These are phyloP conservation scores for Xylaria sp. DNA, from an alignment of 2,329 filamentous ascomycete genomes.

Conservation along the genomic window DNA sequence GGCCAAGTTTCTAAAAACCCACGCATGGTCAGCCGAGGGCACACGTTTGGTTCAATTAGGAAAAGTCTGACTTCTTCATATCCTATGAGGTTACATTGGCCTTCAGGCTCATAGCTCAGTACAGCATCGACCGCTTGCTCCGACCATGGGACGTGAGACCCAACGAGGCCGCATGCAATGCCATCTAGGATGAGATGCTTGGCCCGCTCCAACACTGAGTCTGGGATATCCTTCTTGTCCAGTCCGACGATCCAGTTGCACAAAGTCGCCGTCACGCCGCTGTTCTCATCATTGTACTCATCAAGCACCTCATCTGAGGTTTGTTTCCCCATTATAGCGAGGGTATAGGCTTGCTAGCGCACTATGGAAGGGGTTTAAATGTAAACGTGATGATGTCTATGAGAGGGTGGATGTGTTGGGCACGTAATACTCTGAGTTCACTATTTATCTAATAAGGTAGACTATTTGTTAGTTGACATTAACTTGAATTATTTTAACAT, in stretches of 20 bases:
- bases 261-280: slow-evolving; percentile 37
- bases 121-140: slow-evolving; percentile 51
- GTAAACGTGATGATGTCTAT: background rate
- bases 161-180: slow-evolving; percentile 55
- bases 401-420: background rate
- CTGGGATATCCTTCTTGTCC: slow-evolving; percentile 46
- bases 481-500: background rate
- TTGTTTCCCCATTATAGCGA: slow-evolving; percentile 23
- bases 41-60: background rate
- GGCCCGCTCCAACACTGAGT: slow-evolving; percentile 48
- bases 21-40: slow-evolving; percentile 2
- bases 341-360: background rate
- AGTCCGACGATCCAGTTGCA: slow-evolving; percentile 49
- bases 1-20: slow-evolving; percentile 41
- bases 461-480: background rate
- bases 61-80: slow-evolving; percentile 45
- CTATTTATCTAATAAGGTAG: slow-evolving; percentile 19
- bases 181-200: slow-evolving; percentile 59
- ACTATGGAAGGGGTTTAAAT: background rate
- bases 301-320: slow-evolving; percentile 25
- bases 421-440: slow-evolving; percentile 1
- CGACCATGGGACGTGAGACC: slow-evolving; percentile 55
- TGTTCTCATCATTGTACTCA: slow-evolving; percentile 30
- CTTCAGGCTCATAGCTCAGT: slow-evolving; percentile 50
- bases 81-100: slow-evolving; percentile 43